Conservation (phyloP, 176 grass and related monocot species). For the Calamus simplicifolius region DNA sequence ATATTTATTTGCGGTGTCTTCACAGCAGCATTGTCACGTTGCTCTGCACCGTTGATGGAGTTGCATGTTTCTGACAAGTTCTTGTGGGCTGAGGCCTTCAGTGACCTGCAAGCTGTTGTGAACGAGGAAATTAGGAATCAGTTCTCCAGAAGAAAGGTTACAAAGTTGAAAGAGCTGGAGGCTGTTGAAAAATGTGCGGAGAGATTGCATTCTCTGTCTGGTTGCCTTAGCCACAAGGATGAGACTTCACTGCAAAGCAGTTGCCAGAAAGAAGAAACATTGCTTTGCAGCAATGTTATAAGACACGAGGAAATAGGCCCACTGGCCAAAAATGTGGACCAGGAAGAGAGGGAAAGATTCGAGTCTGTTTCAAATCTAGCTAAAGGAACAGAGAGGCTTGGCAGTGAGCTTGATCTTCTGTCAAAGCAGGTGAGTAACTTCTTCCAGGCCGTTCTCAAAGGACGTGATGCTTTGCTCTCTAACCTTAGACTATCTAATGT, state of each 20-base stretch:
- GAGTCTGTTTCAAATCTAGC: conserved; percentile 45
- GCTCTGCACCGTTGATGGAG: conserved; percentile 31
- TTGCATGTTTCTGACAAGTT: conserved; percentile 59
- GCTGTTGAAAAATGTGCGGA: conserved; percentile 44
- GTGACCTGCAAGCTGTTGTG: conserved; percentile 38
- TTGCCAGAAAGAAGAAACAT: conserved; percentile 21
- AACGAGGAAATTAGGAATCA: conserved; percentile 32
- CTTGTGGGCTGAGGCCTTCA: conserved; percentile 61
- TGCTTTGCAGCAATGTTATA: conserved; percentile 9
- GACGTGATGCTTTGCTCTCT: conserved; percentile 72
- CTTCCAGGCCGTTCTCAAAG: conserved; percentile 68
- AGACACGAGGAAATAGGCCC: conserved; percentile 15
- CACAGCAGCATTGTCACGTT: conserved; percentile 40
- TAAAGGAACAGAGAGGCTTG: conserved; percentile 16
- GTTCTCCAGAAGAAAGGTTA: conserved; percentile 15
- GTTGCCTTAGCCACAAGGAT: conserved; percentile 17
- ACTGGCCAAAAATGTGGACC: neutral
- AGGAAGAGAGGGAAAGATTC: conserved; percentile 20
- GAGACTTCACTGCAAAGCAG: conserved; percentile 16
- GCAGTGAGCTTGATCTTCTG: conserved; percentile 35
- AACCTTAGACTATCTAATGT: conserved; percentile 56
- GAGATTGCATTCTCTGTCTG: conserved; percentile 31
- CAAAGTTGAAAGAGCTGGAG: conserved; percentile 56
- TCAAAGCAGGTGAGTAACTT: conserved; percentile 57
- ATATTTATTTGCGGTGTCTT: conserved; percentile 50